phyloP scores from a whole-genome alignment of 2,329 filamentous ascomycete species.

The Calonectria hawksworthii region DNA sequence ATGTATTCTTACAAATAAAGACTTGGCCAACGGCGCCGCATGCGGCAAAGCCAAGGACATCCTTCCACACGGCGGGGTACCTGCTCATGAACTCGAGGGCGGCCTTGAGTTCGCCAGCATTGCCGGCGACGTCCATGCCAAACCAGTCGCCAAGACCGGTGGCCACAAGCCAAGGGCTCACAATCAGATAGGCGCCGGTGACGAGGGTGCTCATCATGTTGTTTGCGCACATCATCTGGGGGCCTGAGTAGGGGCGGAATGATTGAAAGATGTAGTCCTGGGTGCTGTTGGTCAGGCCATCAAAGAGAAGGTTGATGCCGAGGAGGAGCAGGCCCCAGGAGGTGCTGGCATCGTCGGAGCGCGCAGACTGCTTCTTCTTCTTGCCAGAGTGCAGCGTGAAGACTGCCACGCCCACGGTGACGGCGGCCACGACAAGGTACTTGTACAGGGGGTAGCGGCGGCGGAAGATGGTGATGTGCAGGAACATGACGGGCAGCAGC shows the following conservation, averaged over 20 bases:
- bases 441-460: slow-evolving; percentile 95
- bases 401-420: slow-evolving; percentile 92
- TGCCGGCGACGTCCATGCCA: slow-evolving; percentile 74
- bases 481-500: slow-evolving; percentile 97
- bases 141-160: slow-evolving; percentile 76
- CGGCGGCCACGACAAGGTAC: slow-evolving; percentile 91
- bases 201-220: slow-evolving; percentile 88
- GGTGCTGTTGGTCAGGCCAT: slow-evolving; percentile 95
- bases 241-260: slow-evolving; percentile 86
- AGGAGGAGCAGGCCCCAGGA: slow-evolving; percentile 87
- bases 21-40: slow-evolving; percentile 96
- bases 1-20: slow-evolving; percentile 83
- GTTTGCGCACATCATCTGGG: slow-evolving; percentile 99
- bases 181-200: slow-evolving; percentile 81
- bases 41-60: slow-evolving; percentile 89
- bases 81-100: slow-evolving; percentile 85
- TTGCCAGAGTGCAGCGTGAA: slow-evolving; percentile 89
- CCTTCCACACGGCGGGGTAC: slow-evolving; percentile 86
- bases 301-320: slow-evolving; percentile 91
- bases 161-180: slow-evolving; percentile 84
- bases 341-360: slow-evolving; percentile 69
- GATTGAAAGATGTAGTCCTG: slow-evolving; percentile 93
- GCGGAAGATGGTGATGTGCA: slow-evolving; percentile 93
- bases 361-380: slow-evolving; percentile 62
- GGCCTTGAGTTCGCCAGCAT: slow-evolving; percentile 82